A percentile compares a stretch with the other conserved stretches of the same genome.
Evolutionary conservation across 768 basidiomycete genomes (phyloP).

Genomic region (Grammothele lineata): DNA sequence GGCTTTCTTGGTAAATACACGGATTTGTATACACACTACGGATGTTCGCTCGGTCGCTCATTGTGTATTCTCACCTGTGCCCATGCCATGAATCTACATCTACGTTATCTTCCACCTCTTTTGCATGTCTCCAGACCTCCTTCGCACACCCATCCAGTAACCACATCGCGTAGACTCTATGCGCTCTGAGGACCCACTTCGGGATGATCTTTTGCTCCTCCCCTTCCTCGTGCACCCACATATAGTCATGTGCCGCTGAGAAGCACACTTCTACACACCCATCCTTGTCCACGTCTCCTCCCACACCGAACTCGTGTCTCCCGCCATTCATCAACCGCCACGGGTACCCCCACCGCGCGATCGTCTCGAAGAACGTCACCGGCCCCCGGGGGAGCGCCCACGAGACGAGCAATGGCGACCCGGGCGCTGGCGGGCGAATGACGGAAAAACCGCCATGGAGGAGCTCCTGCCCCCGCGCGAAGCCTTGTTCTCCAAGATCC

Average conservation of each 20-base stretch:
- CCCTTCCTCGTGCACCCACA: conserved; percentile 4
- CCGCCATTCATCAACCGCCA: conserved; percentile 8
- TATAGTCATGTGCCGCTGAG: conserved; percentile 8
- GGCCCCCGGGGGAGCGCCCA: neutral
- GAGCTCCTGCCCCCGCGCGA: neutral
- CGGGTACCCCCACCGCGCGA: conserved; percentile 4
- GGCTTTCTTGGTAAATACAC: no score
- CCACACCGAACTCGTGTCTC: conserved; percentile 6
- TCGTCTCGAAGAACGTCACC: neutral
- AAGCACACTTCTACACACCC: conserved; percentile 10
- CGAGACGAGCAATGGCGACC: neutral
- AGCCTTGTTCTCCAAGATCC: conserved; percentile 1
- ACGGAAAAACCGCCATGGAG: neutral
- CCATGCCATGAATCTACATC: no score
- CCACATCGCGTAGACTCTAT: conserved; percentile 9
- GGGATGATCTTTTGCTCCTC: conserved; percentile 7
- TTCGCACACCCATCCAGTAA: conserved; percentile 8
- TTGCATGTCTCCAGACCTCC: no score
- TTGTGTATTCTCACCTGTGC: no score
- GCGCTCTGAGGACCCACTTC: conserved; percentile 1
- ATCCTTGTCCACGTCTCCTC: neutral
- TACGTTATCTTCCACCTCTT: no score
- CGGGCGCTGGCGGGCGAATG: neutral
- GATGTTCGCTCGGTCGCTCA: no score
- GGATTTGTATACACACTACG: no score